Base-by-base conservation (phyloP, 2,329 filamentous ascomycete genomes). In the Aureobasidium sp. region DNA sequence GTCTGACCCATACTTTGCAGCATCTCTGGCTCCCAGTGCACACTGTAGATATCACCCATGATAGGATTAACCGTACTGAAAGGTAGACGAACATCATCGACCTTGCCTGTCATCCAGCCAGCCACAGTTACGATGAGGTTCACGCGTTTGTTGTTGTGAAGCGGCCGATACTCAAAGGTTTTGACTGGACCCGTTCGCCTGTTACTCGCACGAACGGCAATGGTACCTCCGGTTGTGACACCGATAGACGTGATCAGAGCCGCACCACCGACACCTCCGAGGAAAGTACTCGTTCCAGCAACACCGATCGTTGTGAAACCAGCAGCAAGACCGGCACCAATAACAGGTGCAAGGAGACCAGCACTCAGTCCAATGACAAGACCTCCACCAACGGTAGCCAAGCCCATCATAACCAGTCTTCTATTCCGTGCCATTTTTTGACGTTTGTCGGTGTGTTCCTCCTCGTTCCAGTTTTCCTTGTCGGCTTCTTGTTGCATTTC, bases 1-100 rank as follows among this genome's bases (percentile, higher is more conserved):
- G 94, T 99, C 72, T 94, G 90, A 83, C 94, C 94, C 87, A 97
- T 99, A 75, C 91, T 96, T 68, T 86, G 88, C 71, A 99, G 82
- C 92, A 99, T 96, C 71, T 99, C 94, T 3, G 94, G 95, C 74
- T 99, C 94, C 92, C 94, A 99, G 62, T 95, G 80, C 11, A 99
- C 87, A 0, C 93, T 97, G 76, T 99, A 99, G 16, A 99, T 86
- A 71, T 99, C 94, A 13, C 94, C 94, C 94, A 99, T 99, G 65
- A 97, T 85, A 0, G 95, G 91, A 73, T 99, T 92, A 6, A 99
- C 88, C 0, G 95, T 99, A 77, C 91, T 97, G 75, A 89, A 99
- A 8, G 94, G 94, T 69, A 99, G 77, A 63, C 94, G 89, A 54
- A 99, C 92, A 73, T 99, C 94, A 76, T 99, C 94, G 59, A 96